Evolutionary conservation across 257 asterid genomes (phyloP).

Genomic region (Pogostemon cablin): DNA sequence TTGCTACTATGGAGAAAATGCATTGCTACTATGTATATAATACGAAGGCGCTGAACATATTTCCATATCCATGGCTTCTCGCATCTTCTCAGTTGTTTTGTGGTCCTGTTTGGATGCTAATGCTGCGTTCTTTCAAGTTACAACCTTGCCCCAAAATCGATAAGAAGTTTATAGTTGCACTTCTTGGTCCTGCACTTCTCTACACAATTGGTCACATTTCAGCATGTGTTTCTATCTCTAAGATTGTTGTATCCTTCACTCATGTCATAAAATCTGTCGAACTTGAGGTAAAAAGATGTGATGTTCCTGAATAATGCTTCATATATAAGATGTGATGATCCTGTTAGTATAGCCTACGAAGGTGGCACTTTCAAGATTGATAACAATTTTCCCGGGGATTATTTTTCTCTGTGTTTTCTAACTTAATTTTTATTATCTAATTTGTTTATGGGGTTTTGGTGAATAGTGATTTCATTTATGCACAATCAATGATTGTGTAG

Average conservation of each 20-base stretch:
- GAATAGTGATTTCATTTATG: too few relatives aligned
- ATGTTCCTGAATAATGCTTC: too few relatives aligned
- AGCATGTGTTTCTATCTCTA: constrained; percentile 95
- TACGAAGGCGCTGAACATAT: constrained; percentile 75
- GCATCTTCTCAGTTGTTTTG: constrained; percentile 84
- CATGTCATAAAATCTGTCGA: constrained; percentile 96
- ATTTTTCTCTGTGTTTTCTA: too few relatives aligned
- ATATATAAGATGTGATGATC: too few relatives aligned
- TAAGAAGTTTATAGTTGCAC: constrained; percentile 73
- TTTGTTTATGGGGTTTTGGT: too few relatives aligned
- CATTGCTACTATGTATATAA: constrained; percentile 51
- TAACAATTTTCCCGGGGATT: too few relatives aligned
- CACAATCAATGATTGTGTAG: too few relatives aligned
- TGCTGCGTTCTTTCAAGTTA: constrained; percentile 69
- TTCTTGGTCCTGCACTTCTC: constrained; percentile 91
- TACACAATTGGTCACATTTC: constrained; percentile 95
- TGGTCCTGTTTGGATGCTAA: constrained; percentile 87
- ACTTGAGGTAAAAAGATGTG: constrained; percentile 44
- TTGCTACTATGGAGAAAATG: too few relatives aligned
- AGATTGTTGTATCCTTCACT: constrained; percentile 94
- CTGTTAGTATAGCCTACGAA: too few relatives aligned
- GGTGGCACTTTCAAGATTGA: too few relatives aligned
- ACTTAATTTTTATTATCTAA: too few relatives aligned
- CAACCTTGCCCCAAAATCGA: constrained; percentile 82
- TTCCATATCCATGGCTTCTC: constrained; percentile 93